Percentiles rank a stretch among this genome's conserved stretches.
Evolutionary conservation across 768 basidiomycete species (phyloP).

Genomic region (Psilocybe tampanensis): DNA sequence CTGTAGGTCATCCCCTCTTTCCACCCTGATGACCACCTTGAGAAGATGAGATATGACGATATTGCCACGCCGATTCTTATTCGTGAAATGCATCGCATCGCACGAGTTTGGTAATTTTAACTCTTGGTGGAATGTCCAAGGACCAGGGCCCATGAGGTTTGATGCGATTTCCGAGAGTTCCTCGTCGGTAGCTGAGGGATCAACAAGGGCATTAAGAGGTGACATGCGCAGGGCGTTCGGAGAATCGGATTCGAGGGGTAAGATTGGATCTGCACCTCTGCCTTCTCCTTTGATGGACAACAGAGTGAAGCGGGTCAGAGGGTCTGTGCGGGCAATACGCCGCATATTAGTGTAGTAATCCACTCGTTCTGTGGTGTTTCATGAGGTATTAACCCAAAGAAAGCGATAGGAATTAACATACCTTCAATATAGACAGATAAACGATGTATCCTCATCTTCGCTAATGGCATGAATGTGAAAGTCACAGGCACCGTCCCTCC

Average conservation of each 20-base stretch:
- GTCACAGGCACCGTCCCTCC: constrained; percentile 81
- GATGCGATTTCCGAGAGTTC: constrained; percentile 61
- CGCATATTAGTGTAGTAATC: constrained; percentile 77
- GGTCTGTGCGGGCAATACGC: constrained; percentile 71
- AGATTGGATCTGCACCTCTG: constrained; percentile 58
- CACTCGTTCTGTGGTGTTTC: constrained; percentile 60
- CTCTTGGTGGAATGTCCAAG: constrained; percentile 79
- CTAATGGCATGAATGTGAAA: constrained; percentile 80
- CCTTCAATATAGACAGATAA: constrained; percentile 81
- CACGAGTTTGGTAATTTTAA: constrained; percentile 73
- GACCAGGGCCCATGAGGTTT: constrained; percentile 74
- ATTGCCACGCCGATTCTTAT: constrained; percentile 75
- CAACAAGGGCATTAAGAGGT: constrained; percentile 58
- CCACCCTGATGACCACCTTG: constrained; percentile 82
- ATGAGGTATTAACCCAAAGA: not conserved
- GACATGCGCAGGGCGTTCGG: constrained; percentile 63
- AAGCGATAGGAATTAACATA: constrained; percentile 31
- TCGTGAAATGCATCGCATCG: constrained; percentile 69
- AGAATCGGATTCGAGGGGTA: constrained; percentile 79
- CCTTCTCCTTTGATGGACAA: constrained; percentile 61
- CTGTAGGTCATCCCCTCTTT: constrained; percentile 71
- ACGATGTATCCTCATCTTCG: constrained; percentile 81
- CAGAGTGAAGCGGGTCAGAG: constrained; percentile 59
- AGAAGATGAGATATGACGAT: constrained; percentile 76
- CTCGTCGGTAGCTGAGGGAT: constrained; percentile 36